phyloP scores from a whole-genome alignment of 148 eudicot species.

The Nepenthes gracilis region DNA sequence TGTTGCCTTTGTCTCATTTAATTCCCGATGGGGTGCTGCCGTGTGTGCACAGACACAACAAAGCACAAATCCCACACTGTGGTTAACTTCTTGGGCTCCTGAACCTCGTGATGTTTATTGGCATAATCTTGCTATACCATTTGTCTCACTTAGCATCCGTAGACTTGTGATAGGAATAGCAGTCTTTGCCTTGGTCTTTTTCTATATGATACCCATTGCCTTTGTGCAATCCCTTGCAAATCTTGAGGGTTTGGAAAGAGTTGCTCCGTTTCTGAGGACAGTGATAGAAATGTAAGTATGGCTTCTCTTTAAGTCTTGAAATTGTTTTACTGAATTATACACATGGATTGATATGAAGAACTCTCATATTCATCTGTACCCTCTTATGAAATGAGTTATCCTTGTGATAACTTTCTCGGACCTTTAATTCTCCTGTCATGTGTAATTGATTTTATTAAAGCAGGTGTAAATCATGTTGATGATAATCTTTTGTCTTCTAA shows the following conservation, averaged over 20 bases:
- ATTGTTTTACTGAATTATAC: neutral
- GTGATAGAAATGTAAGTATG: conserved; percentile 64
- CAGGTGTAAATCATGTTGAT: too few species aligned
- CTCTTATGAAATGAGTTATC: too few species aligned
- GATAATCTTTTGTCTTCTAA: too few species aligned
- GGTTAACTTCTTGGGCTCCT: conserved; percentile 96
- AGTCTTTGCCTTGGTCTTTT: conserved; percentile 80
- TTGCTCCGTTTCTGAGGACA: conserved; percentile 77
- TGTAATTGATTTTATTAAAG: too few species aligned
- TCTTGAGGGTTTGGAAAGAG: conserved; percentile 77
- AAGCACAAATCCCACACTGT: conserved; percentile 76
- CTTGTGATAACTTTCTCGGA: too few species aligned
- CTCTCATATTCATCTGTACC: too few species aligned
- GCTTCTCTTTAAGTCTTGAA: neutral
- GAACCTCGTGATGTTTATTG: conserved; percentile 96
- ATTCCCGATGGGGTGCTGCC: conserved; percentile 95
- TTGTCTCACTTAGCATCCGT: conserved; percentile 66
- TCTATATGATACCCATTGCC: conserved; percentile 95
- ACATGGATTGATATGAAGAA: neutral
- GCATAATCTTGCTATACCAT: conserved; percentile 80
- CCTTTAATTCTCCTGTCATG: too few species aligned
- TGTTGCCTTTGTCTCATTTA: conserved; percentile 88
- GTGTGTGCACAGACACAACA: conserved; percentile 96
- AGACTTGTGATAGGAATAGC: conserved; percentile 54
- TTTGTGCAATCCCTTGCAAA: conserved; percentile 99